These are phyloP conservation scores for Erodium texanum DNA, from an alignment of 441 rosid species.

Conservation along the genomic window DNA sequence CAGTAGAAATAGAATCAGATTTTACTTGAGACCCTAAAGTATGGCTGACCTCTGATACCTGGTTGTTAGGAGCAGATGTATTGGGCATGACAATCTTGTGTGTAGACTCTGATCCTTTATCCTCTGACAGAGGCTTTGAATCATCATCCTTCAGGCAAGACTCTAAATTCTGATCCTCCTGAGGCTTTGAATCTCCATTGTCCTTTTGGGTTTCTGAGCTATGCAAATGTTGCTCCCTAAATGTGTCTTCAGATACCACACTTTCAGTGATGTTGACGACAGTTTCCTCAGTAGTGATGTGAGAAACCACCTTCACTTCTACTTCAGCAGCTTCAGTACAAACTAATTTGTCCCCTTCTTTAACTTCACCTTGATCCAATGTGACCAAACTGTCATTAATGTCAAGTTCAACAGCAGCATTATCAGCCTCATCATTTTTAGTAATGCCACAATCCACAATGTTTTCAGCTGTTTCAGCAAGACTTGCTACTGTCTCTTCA, in stretches of 20 bases:
- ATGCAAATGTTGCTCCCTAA: constrained; percentile 27
- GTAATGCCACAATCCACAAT: constrained; percentile 12
- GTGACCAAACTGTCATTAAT: no score
- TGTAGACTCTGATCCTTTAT: constrained; percentile 5
- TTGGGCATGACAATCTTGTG: constrained; percentile 31
- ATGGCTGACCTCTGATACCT: constrained; percentile 99
- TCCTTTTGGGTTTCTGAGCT: constrained; percentile 26
- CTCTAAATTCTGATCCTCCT: no score
- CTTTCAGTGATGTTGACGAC: constrained; percentile 18
- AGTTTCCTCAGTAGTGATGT: constrained; percentile 17
- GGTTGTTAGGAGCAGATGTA: constrained; percentile 56
- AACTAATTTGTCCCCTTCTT: background rate
- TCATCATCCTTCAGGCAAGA: no score
- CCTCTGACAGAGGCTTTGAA: background rate
- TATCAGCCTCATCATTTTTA: constrained; percentile 27
- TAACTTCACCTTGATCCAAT: no score
- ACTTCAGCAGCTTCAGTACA: constrained; percentile 17
- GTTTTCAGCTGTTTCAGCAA: constrained; percentile 23
- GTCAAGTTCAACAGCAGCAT: constrained; percentile 19
- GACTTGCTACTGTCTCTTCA: constrained; percentile 1
- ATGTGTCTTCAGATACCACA: constrained; percentile 27
- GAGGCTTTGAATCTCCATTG: constrained; percentile 3
- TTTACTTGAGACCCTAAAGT: constrained; percentile 91
- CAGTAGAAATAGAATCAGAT: constrained; percentile 97
- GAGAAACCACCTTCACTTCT: constrained; percentile 16